Percentiles rank a stretch among this genome's conserved stretches.
Evolutionary conservation across 2,329 filamentous ascomycete species (phyloP).

Genomic region (Cercospora berteroae): DNA sequence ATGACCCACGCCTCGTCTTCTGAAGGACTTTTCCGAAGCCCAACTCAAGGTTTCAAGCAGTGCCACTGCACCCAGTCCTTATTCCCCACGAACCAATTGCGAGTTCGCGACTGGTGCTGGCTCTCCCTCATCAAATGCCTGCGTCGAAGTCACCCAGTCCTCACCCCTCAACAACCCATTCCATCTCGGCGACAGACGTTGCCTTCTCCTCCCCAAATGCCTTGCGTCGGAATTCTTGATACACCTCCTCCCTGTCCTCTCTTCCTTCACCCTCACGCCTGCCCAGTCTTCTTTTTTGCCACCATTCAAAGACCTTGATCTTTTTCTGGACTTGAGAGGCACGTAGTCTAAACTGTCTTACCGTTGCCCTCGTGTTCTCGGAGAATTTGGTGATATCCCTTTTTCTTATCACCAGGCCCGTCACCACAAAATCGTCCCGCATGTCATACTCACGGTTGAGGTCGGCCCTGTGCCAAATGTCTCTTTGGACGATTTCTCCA

Average conservation of each 20-base stretch:
- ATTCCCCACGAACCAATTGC: not conserved
- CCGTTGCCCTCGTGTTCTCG: not conserved
- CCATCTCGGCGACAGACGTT: not conserved
- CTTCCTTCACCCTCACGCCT: not conserved
- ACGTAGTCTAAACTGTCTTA: not conserved
- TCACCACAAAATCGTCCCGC: not conserved
- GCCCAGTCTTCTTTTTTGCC: not conserved
- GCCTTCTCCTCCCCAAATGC: not conserved
- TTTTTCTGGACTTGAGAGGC: not conserved
- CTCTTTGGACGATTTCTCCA: not conserved
- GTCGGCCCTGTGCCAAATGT: not conserved
- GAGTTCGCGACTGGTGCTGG: not conserved
- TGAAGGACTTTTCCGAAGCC: not conserved
- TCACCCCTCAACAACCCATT: not conserved
- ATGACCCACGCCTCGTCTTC: not conserved
- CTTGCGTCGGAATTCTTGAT: not conserved
- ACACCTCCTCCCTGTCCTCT: not conserved
- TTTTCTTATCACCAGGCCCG: not conserved
- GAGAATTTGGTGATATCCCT: not conserved
- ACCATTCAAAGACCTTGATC: not conserved
- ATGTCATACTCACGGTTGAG: not conserved
- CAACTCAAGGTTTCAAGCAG: not conserved
- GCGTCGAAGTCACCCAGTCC: too few species aligned
- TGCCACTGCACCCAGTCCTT: not conserved
- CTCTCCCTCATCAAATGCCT: not conserved